Conservation (phyloP, 805 yeast species). For the Candida chauliodis region DNA sequence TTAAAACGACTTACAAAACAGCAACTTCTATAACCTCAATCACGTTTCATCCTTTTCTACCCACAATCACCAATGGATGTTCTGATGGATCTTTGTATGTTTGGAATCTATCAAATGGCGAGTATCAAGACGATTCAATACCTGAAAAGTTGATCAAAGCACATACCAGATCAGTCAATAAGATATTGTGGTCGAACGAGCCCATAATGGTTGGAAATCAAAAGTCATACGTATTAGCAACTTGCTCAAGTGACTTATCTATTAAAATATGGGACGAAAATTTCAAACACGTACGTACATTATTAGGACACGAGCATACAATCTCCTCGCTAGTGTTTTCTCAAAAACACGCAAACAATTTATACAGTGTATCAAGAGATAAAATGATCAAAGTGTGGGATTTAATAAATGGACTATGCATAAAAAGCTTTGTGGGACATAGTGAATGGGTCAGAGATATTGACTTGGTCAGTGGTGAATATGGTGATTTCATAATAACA, state of each 20-base stretch:
- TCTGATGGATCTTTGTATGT: conserved; percentile 68
- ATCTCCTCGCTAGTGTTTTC: conserved; percentile 63
- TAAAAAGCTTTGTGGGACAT: conserved; percentile 69
- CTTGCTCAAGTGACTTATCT: conserved; percentile 50
- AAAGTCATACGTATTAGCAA: conserved; percentile 34
- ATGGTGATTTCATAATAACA: conserved; percentile 59
- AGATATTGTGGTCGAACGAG: conserved; percentile 47
- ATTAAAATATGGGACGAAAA: conserved; percentile 71
- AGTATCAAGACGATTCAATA: conserved; percentile 37
- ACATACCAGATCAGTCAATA: conserved; percentile 68
- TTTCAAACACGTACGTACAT: conserved; percentile 53
- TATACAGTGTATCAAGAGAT: conserved; percentile 66
- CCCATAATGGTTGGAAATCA: conserved; percentile 20
- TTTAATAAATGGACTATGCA: conserved; percentile 61
- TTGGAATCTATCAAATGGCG: conserved; percentile 64
- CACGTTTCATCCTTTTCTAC: conserved; percentile 72
- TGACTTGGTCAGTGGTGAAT: conserved; percentile 31
- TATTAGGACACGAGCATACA: conserved; percentile 86
- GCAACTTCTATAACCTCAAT: conserved; percentile 59
- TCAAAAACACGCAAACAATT: conserved; percentile 38
- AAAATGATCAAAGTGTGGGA: conserved; percentile 64
- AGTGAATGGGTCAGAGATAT: conserved; percentile 83
- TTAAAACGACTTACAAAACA: conserved; percentile 46
- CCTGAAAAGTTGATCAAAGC: conserved; percentile 65
- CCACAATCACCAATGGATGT: conserved; percentile 61